Evolutionary conservation across 2,329 filamentous ascomycete genomes (phyloP).

Genomic region (Penicillium sp.): DNA sequence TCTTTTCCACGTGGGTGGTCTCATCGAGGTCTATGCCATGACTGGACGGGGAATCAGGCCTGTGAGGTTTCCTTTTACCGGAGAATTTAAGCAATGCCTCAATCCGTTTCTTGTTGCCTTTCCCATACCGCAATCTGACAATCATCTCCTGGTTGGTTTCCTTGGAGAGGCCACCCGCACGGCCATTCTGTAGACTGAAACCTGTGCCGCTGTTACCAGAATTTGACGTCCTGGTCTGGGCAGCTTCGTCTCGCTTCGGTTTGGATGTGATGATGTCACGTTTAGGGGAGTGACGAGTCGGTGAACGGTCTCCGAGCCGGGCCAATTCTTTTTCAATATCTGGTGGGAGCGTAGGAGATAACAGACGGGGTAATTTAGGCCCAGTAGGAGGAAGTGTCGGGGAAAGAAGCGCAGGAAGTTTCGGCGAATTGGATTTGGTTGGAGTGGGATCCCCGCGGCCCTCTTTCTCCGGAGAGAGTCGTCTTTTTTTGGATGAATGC

Average conservation of each 20-base stretch:
- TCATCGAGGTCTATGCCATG: constrained; percentile 25
- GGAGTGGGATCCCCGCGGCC: constrained; percentile 25
- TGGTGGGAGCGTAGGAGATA: constrained; percentile 60
- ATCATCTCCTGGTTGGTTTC: constrained; percentile 35
- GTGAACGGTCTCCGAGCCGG: constrained; percentile 39
- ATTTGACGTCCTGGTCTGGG: constrained; percentile 1
- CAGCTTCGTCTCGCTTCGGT: constrained; percentile 6
- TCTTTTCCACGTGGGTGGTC: constrained; percentile 16
- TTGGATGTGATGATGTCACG: constrained; percentile 20
- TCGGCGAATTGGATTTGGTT: constrained; percentile 25
- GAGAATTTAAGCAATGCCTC: constrained; percentile 47
- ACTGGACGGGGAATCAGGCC: constrained; percentile 24
- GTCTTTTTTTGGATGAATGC: constrained; percentile 40
- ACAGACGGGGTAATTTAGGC: constrained; percentile 50
- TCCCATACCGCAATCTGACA: constrained; percentile 54
- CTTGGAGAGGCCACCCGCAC: constrained; percentile 7
- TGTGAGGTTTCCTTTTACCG: constrained; percentile 35
- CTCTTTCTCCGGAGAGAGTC: constrained; percentile 37
- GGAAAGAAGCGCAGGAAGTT: constrained; percentile 39
- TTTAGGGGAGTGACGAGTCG: constrained; percentile 22
- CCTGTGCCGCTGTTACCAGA: constrained; percentile 8
- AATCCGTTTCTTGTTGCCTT: constrained; percentile 49
- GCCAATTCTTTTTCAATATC: constrained; percentile 56
- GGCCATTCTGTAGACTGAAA: constrained; percentile 6
- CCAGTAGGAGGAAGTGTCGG: constrained; percentile 44